Conservation (phyloP, 1,284 basidiomycete genomes). For the Violaceomyces palustris region DNA sequence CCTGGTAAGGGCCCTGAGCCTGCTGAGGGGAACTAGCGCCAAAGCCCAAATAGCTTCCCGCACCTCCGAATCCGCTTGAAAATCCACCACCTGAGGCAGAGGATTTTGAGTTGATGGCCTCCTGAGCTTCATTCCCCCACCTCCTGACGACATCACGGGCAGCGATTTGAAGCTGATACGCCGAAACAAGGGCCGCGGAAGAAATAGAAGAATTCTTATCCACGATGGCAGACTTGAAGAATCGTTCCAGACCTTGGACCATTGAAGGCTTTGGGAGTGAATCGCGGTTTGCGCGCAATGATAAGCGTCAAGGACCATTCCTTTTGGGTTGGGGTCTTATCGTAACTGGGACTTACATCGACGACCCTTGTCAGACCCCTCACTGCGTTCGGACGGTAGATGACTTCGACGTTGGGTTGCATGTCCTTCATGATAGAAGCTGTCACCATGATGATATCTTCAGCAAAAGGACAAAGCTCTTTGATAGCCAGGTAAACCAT, state of each 20-base stretch:
- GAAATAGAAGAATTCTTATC: constrained; percentile 94
- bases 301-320: no score
- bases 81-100: constrained; percentile 13
- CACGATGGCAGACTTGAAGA: constrained; percentile 99
- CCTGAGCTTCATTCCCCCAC: constrained; percentile 97
- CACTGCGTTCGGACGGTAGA: constrained; percentile 96
- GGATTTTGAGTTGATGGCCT: constrained; percentile 68
- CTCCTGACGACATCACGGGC: constrained; percentile 79
- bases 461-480: constrained; percentile 89
- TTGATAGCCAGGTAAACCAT: constrained; percentile 99
- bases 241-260: constrained; percentile 96
- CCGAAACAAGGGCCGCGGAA: constrained; percentile 90
- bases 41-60: constrained; percentile 51
- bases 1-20: constrained; percentile 70
- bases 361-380: constrained; percentile 93
- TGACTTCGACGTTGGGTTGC: constrained; percentile 97
- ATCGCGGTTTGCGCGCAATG: no score
- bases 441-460: constrained; percentile 98
- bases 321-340: no score
- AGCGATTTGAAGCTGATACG: constrained; percentile 90
- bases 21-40: constrained; percentile 25
- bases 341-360: constrained; percentile 73
- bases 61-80: constrained; percentile 56
- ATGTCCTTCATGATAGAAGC: constrained; percentile 99
- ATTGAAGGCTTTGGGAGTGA: constrained; percentile 71